Evolutionary conservation across 1,284 basidiomycete species (phyloP).

Genomic region (Heterobasidion occidentale): DNA sequence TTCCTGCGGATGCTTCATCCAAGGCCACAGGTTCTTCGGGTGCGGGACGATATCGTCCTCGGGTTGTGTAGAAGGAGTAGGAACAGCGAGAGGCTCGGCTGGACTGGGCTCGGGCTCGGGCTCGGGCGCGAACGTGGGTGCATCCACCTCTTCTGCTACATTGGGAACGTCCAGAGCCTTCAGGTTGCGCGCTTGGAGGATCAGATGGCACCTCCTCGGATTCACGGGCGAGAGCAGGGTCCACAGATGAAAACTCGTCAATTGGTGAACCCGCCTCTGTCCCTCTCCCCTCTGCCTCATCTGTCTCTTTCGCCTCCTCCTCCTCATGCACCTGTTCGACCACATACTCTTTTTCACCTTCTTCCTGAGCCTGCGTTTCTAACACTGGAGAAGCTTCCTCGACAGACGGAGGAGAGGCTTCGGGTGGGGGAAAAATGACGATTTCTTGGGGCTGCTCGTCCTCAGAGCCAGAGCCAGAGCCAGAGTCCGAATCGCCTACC

Average conservation of each 20-base stretch:
- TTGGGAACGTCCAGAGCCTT: conserved; percentile 3
- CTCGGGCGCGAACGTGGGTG: neutral
- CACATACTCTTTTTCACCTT: too few relatives aligned
- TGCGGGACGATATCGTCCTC: neutral
- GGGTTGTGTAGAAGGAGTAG: neutral
- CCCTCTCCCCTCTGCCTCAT: neutral
- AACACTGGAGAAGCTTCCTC: neutral
- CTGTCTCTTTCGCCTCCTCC: too few relatives aligned
- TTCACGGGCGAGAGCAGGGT: conserved; percentile 2
- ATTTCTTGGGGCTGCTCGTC: neutral
- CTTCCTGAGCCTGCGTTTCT: neutral
- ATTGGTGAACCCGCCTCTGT: neutral
- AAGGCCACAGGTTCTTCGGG: neutral
- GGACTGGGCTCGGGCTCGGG: neutral
- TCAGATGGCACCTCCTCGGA: neutral
- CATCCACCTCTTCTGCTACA: neutral
- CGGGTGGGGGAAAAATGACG: neutral
- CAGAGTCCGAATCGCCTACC: neutral
- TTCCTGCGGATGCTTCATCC: neutral
- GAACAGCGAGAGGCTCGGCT: neutral
- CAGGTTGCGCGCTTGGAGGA: conserved; percentile 3
- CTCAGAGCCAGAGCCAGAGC: neutral
- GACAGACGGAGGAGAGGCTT: neutral
- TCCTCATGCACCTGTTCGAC: neutral
- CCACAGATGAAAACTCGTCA: neutral